These are phyloP conservation scores for Tetraselmis chui DNA, from an alignment of 139 green algal genomes.

Conservation along the genomic window DNA sequence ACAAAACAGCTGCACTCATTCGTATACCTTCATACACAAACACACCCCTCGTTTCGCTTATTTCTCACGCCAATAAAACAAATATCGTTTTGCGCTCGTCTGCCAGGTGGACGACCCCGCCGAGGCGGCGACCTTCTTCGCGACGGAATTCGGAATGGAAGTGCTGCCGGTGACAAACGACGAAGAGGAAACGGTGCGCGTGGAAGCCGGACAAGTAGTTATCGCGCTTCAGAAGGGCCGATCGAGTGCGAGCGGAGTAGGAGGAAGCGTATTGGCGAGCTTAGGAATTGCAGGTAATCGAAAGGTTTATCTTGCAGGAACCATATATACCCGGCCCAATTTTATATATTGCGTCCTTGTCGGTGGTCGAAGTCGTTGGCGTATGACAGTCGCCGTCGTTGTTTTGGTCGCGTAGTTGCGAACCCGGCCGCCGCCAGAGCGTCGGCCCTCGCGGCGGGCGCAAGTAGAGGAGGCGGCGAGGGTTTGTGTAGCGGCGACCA, in stretches of 20 bases:
- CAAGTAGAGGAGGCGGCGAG: not conserved
- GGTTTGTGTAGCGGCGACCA: not conserved
- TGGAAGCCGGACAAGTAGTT: not conserved
- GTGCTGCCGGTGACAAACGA: not conserved
- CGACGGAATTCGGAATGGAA: not conserved
- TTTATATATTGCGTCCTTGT: not conserved
- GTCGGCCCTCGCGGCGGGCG: not conserved
- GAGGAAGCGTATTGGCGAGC: not conserved
- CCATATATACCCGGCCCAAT: not conserved
- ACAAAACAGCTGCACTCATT: too few species aligned
- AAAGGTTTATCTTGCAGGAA: not conserved
- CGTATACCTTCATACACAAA: too few species aligned
- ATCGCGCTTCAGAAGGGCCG: not conserved
- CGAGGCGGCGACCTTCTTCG: not conserved
- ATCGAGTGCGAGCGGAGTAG: not conserved
- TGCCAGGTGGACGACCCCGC: not conserved
- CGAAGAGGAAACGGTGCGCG: not conserved
- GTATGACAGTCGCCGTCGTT: not conserved
- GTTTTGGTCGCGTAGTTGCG: not conserved
- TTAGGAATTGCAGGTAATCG: not conserved
- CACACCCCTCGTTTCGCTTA: too few species aligned
- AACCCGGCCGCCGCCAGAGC: not conserved
- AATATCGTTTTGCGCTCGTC: not conserved
- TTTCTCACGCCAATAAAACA: not conserved
- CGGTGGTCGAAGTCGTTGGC: not conserved